Conservation (phyloP, 1,284 basidiomycete species). For the Cutaneotrichosporon daszewskae region DNA sequence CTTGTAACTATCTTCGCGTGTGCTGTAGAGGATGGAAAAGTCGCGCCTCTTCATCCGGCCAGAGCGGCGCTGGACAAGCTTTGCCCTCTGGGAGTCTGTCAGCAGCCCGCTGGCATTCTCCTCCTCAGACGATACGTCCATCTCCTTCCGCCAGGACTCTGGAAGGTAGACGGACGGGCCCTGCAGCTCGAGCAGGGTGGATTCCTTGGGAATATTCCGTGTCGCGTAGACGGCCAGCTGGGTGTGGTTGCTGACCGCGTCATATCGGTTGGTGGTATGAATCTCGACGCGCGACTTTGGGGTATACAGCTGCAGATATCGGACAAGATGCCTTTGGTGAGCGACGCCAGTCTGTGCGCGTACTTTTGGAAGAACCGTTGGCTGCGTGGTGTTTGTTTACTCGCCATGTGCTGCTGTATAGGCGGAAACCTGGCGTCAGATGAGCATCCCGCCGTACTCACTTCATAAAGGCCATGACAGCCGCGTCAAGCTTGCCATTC, state of each 20-base stretch:
- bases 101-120: slow-evolving; percentile 18
- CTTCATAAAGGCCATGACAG: slow-evolving; percentile 13
- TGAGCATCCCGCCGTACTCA: neutral
- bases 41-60: slow-evolving; percentile 38
- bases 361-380: slow-evolving; percentile 10
- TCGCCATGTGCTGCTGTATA: slow-evolving; percentile 32
- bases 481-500: slow-evolving; percentile 19
- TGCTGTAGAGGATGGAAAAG: slow-evolving; percentile 45
- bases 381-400: slow-evolving; percentile 28
- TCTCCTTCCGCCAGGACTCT: slow-evolving; percentile 36
- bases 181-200: slow-evolving; percentile 36
- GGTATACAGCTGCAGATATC: slow-evolving; percentile 35
- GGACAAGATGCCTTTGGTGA: slow-evolving; percentile 32
- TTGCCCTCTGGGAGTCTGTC: slow-evolving; percentile 2
- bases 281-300: slow-evolving; percentile 44
- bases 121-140: slow-evolving; percentile 25
- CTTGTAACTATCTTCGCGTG: slow-evolving; percentile 35
- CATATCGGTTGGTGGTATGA: slow-evolving; percentile 39
- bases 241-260: slow-evolving; percentile 34
- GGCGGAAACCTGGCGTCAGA: slow-evolving; percentile 15
- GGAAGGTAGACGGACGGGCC: slow-evolving; percentile 39
- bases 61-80: slow-evolving; percentile 18
- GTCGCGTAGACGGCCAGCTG: slow-evolving; percentile 46
- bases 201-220: slow-evolving; percentile 23
- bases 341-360: neutral